Evolutionary conservation across 2,329 filamentous ascomycete species (phyloP).

Genomic region (Botryotinia globosa): DNA sequence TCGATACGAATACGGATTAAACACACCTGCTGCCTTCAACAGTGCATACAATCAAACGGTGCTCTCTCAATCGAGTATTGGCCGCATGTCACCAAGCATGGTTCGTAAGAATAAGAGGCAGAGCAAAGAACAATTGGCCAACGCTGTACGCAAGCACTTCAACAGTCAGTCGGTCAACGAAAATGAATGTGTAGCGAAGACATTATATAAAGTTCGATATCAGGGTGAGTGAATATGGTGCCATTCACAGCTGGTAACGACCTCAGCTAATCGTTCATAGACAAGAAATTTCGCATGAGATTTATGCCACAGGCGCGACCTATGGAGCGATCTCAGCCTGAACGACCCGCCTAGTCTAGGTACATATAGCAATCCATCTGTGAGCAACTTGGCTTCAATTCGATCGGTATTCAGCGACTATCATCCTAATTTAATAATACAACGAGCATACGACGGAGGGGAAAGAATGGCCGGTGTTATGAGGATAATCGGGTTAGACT

Average conservation of each 20-base stretch:
- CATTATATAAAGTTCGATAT: conserved; percentile 40
- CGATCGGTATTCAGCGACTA: neutral
- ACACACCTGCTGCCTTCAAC: conserved; percentile 67
- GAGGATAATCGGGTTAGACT: conserved; percentile 3
- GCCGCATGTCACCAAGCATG: conserved; percentile 73
- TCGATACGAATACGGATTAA: conserved; percentile 69
- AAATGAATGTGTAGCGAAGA: conserved; percentile 73
- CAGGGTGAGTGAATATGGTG: conserved; percentile 33
- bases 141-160: conserved; percentile 76
- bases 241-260: neutral
- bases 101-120: conserved; percentile 64
- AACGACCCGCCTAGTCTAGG: neutral
- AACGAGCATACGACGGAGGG: neutral
- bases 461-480: conserved; percentile 2
- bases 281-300: conserved; percentile 42
- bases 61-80: conserved; percentile 62
- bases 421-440: conserved; percentile 20
- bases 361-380: neutral
- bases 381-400: conserved; percentile 7
- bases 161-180: conserved; percentile 76
- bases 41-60: conserved; percentile 61
- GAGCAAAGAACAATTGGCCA: conserved; percentile 68
- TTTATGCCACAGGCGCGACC: conserved; percentile 38
- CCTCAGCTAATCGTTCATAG: conserved; percentile 31
- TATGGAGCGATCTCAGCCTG: conserved; percentile 15